Evolutionary conservation across 2,329 filamentous ascomycete species (phyloP), one percentile per base, ranked within the genome.

Genomic region (Pseudocercospora vitis): DNA sequence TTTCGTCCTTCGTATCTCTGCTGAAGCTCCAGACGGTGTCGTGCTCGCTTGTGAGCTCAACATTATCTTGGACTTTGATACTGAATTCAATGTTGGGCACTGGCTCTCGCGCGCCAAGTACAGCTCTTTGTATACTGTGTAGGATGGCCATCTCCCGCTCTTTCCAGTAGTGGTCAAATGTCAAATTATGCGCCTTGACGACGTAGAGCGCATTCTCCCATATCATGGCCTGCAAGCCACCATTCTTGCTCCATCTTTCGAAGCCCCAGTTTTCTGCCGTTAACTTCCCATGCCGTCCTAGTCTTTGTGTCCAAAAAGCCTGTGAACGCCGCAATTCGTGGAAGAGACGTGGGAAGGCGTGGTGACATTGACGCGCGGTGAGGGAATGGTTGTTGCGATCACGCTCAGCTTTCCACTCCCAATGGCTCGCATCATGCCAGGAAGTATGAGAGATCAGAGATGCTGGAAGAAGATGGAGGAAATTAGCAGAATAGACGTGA

Each of bases 41-140:
- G 48, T 58, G 53, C n/a, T 59, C 55, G 6, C 59, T 55, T 19
- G 58, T 61, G 50, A 63, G 49, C 31, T 57, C 57, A 39, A 71
- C 74, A 57, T 78, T 76, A 50, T 79, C 75, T 3, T 74, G 70
- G 31, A 73, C 76, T 56, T 78, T 73, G 56, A 79, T 73, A 28
- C 74, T 71, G 57, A 80, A 79, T 58, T 80, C 77, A 47, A 79
- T 73, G 47, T 75, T 75, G 5, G 77, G 77, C 7, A 80, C 68
- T 8, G 58, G 63, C 19, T 64, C 66, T 9, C 71, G 60, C 11
- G 75, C 71, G 21, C 71, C 70, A 2, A 74, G 66, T 11, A 81
- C 68, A 6, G 78, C 76, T 26, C 78, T 76, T 55, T 80, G 70
- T 24, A 81, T 68, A 4, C 76, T 70, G 57, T 76, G 72, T 2